Evolutionary conservation across 768 basidiomycete genomes (phyloP), one percentile per base, ranked within the genome.

Genomic region (Lactarius evosmus): DNA sequence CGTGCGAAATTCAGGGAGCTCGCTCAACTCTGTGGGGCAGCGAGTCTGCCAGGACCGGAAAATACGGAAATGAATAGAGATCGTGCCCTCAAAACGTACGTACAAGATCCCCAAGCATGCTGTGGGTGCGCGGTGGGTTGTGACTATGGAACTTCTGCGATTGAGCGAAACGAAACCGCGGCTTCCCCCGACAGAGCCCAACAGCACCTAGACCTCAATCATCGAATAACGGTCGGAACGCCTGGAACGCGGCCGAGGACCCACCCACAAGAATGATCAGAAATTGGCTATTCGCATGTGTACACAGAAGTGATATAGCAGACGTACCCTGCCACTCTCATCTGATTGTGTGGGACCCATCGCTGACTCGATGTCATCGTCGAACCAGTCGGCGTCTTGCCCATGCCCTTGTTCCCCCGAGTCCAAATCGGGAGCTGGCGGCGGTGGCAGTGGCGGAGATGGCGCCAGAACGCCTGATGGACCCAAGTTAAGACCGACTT

Each of bases 401-500:
- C 32, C 55, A 12, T 50, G 30, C 51, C 51, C 56, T 44, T 54
- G 61, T 57, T 53, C 65, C 34, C 41, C n/a, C 51, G n/a, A 11
- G 4, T 33, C 60, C 8, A 32, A 40, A 36, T 66, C 57, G 3
- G 40, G 56, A 16, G 16, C 32, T 9, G 51, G 41, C 19, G 41
- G 17, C 8, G 22, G 60, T 5, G 36, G 32, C 55, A n/a, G 54
- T 4, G 34, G 40, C 16, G 36, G 34, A 1, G 33, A 60, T 3
- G 58, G 30, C n/a, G 33, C 59, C n/a, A 25, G 64, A 55, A 53
- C n/a, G 38, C 56, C 57, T 25, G 46, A 46, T 17, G 34, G 7
- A 17, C 30, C 50, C 41, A 44, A 34, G 40, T 58, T 67, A 40
- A 70, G 66, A 38, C 66, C 72, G 51, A 76, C 81, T 69, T 87